Conservation (phyloP, 306 rosid species). For the Rubus idaeus region DNA sequence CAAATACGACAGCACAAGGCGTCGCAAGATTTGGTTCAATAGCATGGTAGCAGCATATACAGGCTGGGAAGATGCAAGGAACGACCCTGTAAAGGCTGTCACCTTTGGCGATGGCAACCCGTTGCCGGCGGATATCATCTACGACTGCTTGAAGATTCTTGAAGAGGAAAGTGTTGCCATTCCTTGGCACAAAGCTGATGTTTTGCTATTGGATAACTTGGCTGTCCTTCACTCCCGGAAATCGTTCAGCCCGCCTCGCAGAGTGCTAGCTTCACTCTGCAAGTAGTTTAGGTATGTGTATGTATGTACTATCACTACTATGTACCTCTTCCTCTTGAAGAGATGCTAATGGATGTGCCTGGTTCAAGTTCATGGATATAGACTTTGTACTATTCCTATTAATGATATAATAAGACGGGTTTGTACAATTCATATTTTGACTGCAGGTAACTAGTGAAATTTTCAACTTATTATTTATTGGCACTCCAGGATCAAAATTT, state of each 20-base stretch:
- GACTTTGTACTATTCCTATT: background rate
- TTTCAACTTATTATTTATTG: background rate
- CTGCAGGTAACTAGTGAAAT: background rate
- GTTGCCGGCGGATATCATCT: slow-evolving; percentile 53
- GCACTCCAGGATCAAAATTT: background rate
- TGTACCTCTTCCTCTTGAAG: background rate
- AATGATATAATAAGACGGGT: background rate
- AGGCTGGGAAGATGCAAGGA: slow-evolving; percentile 52
- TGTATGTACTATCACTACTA: background rate
- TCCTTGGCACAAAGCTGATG: slow-evolving; percentile 70
- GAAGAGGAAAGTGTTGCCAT: slow-evolving; percentile 76
- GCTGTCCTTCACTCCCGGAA: slow-evolving; percentile 80
- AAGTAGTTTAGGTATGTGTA: slow-evolving; percentile 20
- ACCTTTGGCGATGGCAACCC: slow-evolving; percentile 78
- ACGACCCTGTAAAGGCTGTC: slow-evolving; percentile 78
- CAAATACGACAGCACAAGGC: slow-evolving; percentile 52
- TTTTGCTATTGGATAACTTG: slow-evolving; percentile 74
- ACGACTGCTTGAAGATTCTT: slow-evolving; percentile 60
- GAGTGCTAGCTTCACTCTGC: slow-evolving; percentile 53
- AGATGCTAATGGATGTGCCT: background rate
- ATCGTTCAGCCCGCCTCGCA: slow-evolving; percentile 70
- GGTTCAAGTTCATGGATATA: too few species aligned
- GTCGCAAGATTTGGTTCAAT: slow-evolving; percentile 81
- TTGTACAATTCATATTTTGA: background rate
- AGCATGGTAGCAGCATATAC: slow-evolving; percentile 91